Evolutionary conservation across 768 basidiomycete species (phyloP).

Genomic region (Trametes meyenii): DNA sequence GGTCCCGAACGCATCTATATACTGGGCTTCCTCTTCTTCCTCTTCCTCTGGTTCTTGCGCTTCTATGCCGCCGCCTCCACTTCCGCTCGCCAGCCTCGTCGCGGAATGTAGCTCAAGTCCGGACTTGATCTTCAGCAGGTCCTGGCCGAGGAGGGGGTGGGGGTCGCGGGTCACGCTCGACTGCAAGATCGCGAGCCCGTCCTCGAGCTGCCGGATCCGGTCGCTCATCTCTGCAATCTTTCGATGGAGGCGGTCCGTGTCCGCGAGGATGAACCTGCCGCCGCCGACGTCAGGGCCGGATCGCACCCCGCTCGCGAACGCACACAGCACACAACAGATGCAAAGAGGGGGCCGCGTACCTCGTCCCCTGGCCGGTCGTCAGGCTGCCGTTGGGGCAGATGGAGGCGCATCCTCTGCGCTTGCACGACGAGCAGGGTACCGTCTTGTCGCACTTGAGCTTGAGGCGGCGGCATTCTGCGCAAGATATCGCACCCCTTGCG

Average conservation of each 20-base stretch:
- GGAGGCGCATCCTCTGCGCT: slow-evolving; percentile 72
- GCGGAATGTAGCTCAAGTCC: slow-evolving; percentile 51
- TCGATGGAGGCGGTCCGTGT: slow-evolving; percentile 63
- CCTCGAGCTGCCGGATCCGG: slow-evolving; percentile 71
- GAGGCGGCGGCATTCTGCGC: slow-evolving; percentile 64
- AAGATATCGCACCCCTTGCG: slow-evolving; percentile 73
- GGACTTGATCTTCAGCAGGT: slow-evolving; percentile 57
- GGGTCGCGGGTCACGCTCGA: slow-evolving; percentile 53
- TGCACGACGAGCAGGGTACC: slow-evolving; percentile 56
- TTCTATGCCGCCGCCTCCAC: slow-evolving; percentile 21
- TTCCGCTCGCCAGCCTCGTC: slow-evolving; percentile 1
- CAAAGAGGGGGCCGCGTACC: slow-evolving; percentile 44
- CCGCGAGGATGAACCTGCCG: slow-evolving; percentile 62
- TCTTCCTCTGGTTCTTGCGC: slow-evolving; percentile 24
- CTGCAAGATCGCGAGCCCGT: slow-evolving; percentile 64
- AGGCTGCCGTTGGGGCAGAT: slow-evolving; percentile 82
- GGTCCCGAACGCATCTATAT: slow-evolving; percentile 51
- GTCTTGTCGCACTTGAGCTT: slow-evolving; percentile 66
- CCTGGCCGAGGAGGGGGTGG: slow-evolving; percentile 60
- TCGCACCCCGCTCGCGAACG: not conserved
- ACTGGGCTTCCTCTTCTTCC: slow-evolving; percentile 34
- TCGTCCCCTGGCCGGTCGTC: slow-evolving; percentile 76
- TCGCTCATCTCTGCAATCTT: slow-evolving; percentile 69
- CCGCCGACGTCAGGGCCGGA: not conserved
- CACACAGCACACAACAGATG: not conserved